Base-by-base conservation (phyloP, 495 filamentous ascomycete species). In the Xylaria longipes region DNA sequence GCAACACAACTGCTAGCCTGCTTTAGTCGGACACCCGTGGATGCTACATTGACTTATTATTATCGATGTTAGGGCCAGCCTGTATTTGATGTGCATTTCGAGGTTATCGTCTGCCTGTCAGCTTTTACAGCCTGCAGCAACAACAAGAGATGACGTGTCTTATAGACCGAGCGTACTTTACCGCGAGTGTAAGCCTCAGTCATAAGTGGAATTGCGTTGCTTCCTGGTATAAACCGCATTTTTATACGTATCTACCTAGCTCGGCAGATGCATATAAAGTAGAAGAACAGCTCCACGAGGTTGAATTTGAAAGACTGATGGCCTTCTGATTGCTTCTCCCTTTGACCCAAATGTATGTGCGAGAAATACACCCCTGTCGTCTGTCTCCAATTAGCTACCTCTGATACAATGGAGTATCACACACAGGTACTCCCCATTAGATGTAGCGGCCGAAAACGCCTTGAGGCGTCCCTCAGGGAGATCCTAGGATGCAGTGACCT, bases 91-190 rank as follows among this genome's bases (percentile, higher is more conserved):
- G 7, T 62, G 35, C 35, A 41, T 39, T 62, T 41, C 15, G 58
- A 43, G 58, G 58, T n/a, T 62, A 62, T 62, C 58, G n/a, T 62
- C n/a, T 41, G 35, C 58, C 35, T 62, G 35, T 62, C 35, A 41
- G 58, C 5, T 22, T 22, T 22, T n/a, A 41, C 29, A 62, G 58
- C 58, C 58, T 62, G 58, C 35, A 62, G 17, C 20, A 41, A 27
- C n/a, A 25, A 62, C 29, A 20, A 7, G 3, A 31, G 5, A 60
- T 2, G 14, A 37, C 20, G 17, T 9, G 20, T 60, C 56, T 33
- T 17, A 35, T 60, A 31, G 56, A 60, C 20, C 31, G 31, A 37
- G 33, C n/a, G 1, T 35, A 17, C 20, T 60, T 60, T 14, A 17
- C 5, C 15, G 33, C 20, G n/a, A 41, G 58, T 41, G 14, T 41